These are phyloP conservation scores for Fagopyrum homotropicum DNA, from an alignment of 148 eudicot species.

Conservation along the genomic window DNA sequence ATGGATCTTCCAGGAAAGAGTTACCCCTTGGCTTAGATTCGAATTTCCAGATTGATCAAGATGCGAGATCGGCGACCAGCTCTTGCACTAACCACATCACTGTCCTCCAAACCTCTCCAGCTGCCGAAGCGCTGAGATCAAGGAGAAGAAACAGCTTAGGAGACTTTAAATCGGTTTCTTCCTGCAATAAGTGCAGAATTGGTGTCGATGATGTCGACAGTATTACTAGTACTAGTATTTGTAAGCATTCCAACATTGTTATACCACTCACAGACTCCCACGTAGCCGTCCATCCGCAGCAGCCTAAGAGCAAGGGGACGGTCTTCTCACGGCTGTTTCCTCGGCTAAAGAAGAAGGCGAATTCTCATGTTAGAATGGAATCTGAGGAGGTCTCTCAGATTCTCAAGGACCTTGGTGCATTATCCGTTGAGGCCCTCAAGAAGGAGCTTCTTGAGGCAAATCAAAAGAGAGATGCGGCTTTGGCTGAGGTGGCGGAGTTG, in stretches of 20 bases:
- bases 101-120: constrained; percentile 29
- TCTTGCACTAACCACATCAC: constrained; percentile 34
- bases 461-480: constrained; percentile 62
- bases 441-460: constrained; percentile 67
- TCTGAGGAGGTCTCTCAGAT: constrained; percentile 56
- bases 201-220: constrained; percentile 22
- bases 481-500: constrained; percentile 63
- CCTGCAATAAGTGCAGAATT: background rate
- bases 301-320: constrained; percentile 38
- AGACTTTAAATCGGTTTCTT: constrained; percentile 37
- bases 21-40: constrained; percentile 15
- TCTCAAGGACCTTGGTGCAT: constrained; percentile 30
- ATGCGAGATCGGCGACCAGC: constrained; percentile 43
- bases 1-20: constrained; percentile 24
- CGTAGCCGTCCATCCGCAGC: constrained; percentile 36
- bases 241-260: constrained; percentile 18
- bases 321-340: constrained; percentile 69
- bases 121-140: constrained; percentile 38
- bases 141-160: constrained; percentile 67
- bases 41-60: constrained; percentile 21
- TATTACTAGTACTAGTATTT: constrained; percentile 52
- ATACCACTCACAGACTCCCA: constrained; percentile 51
- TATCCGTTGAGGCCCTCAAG: constrained; percentile 51
- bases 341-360: constrained; percentile 46
- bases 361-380: constrained; percentile 43